Base-by-base conservation (phyloP, 345 rosid species). In the Corchorus capsularis region DNA sequence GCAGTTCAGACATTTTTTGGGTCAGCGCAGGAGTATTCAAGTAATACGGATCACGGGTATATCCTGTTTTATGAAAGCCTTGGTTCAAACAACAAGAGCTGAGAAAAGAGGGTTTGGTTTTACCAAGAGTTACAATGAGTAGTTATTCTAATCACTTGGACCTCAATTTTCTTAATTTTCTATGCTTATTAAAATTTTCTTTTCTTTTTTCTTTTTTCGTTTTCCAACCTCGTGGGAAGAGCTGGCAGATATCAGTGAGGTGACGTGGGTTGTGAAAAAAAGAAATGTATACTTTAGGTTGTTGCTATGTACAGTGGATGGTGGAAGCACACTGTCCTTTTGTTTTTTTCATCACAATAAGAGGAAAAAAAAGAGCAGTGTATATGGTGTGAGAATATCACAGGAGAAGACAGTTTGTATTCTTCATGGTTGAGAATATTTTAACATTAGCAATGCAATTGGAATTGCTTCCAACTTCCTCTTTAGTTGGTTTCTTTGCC, bases 1-100 rank as follows among this genome's bases (percentile, higher is more conserved):
- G 99, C 95, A 0, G 97, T 96, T 77, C 98, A 94, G 75, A 94
- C 99, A 16, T 96, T 96, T 88, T 96, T 96, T 59, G 98, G 99
- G 72, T 93, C 99, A 5, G 93, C 98, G 2, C 97, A 96, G 80
- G 99, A 96, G 81, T 96, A 91, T 73, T 92, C 98, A 0, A 92
- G 95, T 83, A 94, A 96, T 81, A 94, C 99, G 7, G 98, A 96
- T 84, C 99, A 96, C 5, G 98, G 99, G 37, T 94, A 96, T 82
- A 96, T 96, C 87, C 85, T 96, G 89, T 96, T 96, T 83, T 96
- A 94, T 8, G 99, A 91, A 88, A 91, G 98, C 86, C 83, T 92
- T 74, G 88, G 88, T 71, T 84, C 83, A 39, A 80, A 81, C 75
- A 76, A 59, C 83, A 87, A 82, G 83, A 86, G 86, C 73, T 88